Evolutionary conservation across 495 filamentous ascomycete genomes (phyloP).

Genomic region (Podospora australis): DNA sequence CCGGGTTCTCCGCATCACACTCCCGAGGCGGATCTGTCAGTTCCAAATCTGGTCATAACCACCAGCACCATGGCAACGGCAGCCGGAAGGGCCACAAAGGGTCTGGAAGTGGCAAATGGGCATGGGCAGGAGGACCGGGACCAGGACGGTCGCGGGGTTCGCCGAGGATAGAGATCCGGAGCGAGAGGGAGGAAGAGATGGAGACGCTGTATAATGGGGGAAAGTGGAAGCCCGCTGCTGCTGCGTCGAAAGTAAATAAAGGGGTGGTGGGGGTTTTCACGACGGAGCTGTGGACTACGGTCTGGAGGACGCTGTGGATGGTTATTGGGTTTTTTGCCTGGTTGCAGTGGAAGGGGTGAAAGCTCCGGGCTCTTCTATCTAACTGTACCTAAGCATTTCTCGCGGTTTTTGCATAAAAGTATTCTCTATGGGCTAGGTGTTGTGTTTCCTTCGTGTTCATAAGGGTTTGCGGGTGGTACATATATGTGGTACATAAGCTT

Average conservation of each 20-base stretch:
- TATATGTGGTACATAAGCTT: too few relatives aligned
- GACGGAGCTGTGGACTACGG: conserved; percentile 40
- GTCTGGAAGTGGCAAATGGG: conserved; percentile 1
- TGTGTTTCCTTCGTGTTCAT: too few relatives aligned
- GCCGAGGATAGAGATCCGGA: conserved; percentile 39
- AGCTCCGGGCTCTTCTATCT: too few relatives aligned
- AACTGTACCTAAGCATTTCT: too few relatives aligned
- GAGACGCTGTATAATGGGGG: conserved; percentile 18
- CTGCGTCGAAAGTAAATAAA: conserved; percentile 7
- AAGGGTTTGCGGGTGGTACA: too few relatives aligned
- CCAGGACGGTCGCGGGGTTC: conserved; percentile 24
- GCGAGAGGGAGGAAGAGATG: conserved; percentile 34
- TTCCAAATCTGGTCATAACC: too few relatives aligned
- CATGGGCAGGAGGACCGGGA: conserved; percentile 30
- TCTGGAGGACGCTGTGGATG: conserved; percentile 42
- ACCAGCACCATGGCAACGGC: too few relatives aligned
- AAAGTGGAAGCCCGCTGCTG: conserved; percentile 24
- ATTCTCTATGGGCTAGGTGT: too few relatives aligned
- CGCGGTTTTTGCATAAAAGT: too few relatives aligned
- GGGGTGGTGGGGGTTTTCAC: conserved; percentile 19
- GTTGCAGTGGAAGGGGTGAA: conserved; percentile 34
- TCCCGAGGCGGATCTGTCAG: conserved; percentile 16
- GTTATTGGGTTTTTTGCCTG: conserved; percentile 35
- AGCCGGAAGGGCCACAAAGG: conserved; percentile 4
- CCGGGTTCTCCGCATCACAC: conserved; percentile 21